phyloP scores from a whole-genome alignment of 2,329 filamentous ascomycete genomes.

The Phialocephala sp. region DNA sequence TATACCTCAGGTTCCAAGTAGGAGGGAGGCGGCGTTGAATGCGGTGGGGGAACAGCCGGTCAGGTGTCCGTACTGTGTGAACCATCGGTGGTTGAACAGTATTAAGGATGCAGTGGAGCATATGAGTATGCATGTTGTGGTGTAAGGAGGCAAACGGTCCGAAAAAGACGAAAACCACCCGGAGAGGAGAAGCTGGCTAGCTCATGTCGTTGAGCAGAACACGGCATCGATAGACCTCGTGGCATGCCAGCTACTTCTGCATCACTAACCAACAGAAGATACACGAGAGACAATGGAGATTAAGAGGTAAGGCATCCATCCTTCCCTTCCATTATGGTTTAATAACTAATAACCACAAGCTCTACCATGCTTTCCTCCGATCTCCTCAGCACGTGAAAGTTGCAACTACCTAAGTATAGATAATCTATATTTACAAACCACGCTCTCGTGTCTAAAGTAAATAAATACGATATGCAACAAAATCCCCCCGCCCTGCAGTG shows the following conservation, averaged over 20 bases:
- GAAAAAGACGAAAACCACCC: neutral
- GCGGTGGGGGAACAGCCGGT: conserved; percentile 39
- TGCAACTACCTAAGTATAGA: too few species aligned
- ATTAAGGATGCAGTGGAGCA: conserved; percentile 44
- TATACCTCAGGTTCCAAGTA: conserved; percentile 34
- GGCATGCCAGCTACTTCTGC: neutral
- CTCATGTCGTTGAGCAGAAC: neutral
- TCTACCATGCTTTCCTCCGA: too few species aligned
- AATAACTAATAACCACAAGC: neutral
- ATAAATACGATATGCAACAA: too few species aligned
- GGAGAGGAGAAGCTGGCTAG: neutral
- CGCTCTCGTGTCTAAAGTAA: too few species aligned
- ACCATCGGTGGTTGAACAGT: conserved; percentile 42
- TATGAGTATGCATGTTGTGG: conserved; percentile 45
- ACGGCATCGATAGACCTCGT: neutral
- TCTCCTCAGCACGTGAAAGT: too few species aligned
- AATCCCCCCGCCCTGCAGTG: too few species aligned
- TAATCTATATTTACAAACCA: too few species aligned
- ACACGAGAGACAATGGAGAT: neutral
- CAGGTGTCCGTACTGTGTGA: conserved; percentile 43
- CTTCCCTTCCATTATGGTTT: neutral
- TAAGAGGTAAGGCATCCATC: neutral
- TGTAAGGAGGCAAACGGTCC: conserved; percentile 18
- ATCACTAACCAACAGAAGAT: neutral
- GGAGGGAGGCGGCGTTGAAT: conserved; percentile 32